A percentile compares a stretch with the other conserved stretches of the same genome.
These are phyloP conservation scores for Malassezia equina DNA, from an alignment of 1,284 basidiomycete genomes.

Conservation along the genomic window DNA sequence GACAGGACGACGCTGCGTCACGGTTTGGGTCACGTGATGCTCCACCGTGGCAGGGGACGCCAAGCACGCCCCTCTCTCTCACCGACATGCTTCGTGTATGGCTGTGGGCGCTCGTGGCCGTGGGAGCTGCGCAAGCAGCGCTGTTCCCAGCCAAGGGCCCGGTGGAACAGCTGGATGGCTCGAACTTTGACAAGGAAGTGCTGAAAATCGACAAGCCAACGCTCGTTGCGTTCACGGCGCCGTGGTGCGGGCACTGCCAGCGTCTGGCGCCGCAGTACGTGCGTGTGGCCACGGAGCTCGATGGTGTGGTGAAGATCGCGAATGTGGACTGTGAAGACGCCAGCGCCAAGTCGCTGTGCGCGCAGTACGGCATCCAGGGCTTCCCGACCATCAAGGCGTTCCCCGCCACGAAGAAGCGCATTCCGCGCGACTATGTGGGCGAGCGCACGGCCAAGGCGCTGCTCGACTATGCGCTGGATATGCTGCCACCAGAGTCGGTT, in stretches of 20 bases:
- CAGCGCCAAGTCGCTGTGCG: constrained; percentile 69
- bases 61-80: background rate
- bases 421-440: constrained; percentile 62
- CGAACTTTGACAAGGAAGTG: constrained; percentile 40
- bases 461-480: constrained; percentile 64
- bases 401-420: constrained; percentile 51
- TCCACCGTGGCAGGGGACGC: constrained; percentile 11
- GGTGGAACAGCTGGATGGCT: constrained; percentile 24
- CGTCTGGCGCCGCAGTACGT: constrained; percentile 72
- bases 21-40: constrained; percentile 4
- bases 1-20: too few species aligned
- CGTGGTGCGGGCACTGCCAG: constrained; percentile 62
- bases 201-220: constrained; percentile 47
- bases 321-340: constrained; percentile 83
- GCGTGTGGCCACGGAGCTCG: constrained; percentile 66
- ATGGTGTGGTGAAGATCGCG: constrained; percentile 75
- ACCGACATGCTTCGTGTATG: constrained; percentile 14
- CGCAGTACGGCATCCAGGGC: constrained; percentile 73
- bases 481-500: constrained; percentile 58
- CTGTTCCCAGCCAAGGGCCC: constrained; percentile 34
- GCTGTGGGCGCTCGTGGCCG: constrained; percentile 11
- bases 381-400: constrained; percentile 76
- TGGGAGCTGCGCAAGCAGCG: constrained; percentile 20
- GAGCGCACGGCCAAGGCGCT: constrained; percentile 66
- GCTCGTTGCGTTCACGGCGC: constrained; percentile 49